These are phyloP conservation scores for Saccharomyces kudriavzevii DNA, from an alignment of 805 yeast species.

Conservation along the genomic window DNA sequence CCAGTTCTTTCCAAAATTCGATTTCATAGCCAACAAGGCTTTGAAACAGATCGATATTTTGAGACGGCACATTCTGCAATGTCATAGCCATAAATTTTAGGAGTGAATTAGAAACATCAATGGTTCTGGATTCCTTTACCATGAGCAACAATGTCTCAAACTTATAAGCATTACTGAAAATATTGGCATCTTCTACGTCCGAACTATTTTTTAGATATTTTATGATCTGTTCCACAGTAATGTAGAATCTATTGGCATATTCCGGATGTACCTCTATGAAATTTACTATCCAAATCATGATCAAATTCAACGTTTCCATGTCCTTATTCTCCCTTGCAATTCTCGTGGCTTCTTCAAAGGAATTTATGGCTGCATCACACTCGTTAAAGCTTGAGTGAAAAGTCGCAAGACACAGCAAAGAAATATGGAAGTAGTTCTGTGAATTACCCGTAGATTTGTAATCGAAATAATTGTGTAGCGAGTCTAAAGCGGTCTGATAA, in stretches of 20 bases:
- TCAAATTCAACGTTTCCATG: slow-evolving; percentile 57
- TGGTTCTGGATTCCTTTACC: slow-evolving; percentile 42
- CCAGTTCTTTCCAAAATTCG: slow-evolving; percentile 18
- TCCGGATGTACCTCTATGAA: slow-evolving; percentile 64
- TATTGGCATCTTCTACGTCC: slow-evolving; percentile 20
- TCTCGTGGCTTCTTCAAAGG: slow-evolving; percentile 79
- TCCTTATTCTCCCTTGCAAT: slow-evolving; percentile 85
- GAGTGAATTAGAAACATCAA: slow-evolving; percentile 44
- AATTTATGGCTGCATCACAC: slow-evolving; percentile 59
- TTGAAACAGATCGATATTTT: not conserved
- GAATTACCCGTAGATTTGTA: slow-evolving; percentile 63
- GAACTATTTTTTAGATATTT: slow-evolving; percentile 38
- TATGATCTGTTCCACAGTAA: slow-evolving; percentile 57
- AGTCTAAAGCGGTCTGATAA: slow-evolving; percentile 36
- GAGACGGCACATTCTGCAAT: slow-evolving; percentile 34
- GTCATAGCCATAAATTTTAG: slow-evolving; percentile 50
- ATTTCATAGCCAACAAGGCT: slow-evolving; percentile 4
- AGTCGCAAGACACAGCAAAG: slow-evolving; percentile 62
- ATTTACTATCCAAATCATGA: slow-evolving; percentile 66
- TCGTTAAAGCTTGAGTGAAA: slow-evolving; percentile 63
- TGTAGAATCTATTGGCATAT: slow-evolving; percentile 41
- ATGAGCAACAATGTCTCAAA: slow-evolving; percentile 52
- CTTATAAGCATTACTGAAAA: slow-evolving; percentile 52
- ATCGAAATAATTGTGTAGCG: slow-evolving; percentile 58
- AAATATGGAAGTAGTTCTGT: slow-evolving; percentile 64